phyloP scores from a whole-genome alignment of 306 rosid species.

The Heteromeles arbutifolia region DNA sequence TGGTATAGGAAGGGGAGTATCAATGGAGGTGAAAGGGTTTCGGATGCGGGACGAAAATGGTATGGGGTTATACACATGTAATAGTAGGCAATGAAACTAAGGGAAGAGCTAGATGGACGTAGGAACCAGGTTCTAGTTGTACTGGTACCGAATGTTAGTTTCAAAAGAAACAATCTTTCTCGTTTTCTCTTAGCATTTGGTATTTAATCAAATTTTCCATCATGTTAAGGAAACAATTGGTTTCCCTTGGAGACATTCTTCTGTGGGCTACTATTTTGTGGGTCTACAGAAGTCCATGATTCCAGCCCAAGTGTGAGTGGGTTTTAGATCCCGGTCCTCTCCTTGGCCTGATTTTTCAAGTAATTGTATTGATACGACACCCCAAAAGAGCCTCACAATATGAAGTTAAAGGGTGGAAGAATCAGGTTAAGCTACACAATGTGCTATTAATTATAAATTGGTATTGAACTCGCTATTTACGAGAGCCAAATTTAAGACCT shows the following conservation, averaged over 20 bases:
- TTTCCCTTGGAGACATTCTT: neutral
- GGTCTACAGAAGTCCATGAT: neutral
- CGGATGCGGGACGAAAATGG: too few relatives aligned
- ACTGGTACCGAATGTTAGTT: neutral
- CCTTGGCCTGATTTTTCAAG: too few relatives aligned
- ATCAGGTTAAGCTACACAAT: too few relatives aligned
- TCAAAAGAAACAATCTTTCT: neutral
- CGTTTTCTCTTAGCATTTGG: neutral
- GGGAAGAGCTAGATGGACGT: neutral
- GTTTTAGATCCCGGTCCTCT: too few relatives aligned
- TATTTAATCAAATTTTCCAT: neutral
- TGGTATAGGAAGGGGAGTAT: neutral
- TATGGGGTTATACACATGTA: neutral
- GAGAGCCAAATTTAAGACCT: neutral
- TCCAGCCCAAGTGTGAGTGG: neutral
- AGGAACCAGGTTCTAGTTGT: neutral
- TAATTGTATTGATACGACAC: too few relatives aligned
- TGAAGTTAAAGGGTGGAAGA: too few relatives aligned
- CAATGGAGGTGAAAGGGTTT: neutral
- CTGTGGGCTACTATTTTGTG: neutral
- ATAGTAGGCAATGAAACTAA: neutral
- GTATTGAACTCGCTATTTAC: neutral
- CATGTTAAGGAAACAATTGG: neutral
- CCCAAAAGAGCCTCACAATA: too few relatives aligned
- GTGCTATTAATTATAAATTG: too few relatives aligned